A percentile compares a stretch with the other conserved stretches of the same genome.
Evolutionary conservation across 345 rosid genomes (phyloP).

Genomic region (Brassica cretica): DNA sequence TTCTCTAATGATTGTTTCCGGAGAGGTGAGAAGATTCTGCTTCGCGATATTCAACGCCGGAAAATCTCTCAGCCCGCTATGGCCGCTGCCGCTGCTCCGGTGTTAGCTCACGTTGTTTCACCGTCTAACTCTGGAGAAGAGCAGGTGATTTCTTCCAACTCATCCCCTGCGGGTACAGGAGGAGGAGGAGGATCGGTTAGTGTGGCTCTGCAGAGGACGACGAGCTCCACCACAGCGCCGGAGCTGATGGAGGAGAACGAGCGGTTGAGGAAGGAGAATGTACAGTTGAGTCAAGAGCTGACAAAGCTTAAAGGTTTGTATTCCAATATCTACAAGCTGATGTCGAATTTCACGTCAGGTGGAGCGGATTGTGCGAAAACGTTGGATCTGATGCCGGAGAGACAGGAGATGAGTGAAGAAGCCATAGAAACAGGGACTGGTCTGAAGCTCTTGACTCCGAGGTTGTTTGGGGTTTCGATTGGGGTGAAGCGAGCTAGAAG

Average conservation of each 20-base stretch:
- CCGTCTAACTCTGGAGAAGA: slow-evolving; percentile 82
- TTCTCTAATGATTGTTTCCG: slow-evolving; percentile 77
- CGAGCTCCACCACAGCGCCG: slow-evolving; percentile 68
- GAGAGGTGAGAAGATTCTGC: slow-evolving; percentile 73
- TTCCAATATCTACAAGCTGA: slow-evolving; percentile 58
- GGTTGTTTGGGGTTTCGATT: slow-evolving; percentile 82
- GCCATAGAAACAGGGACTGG: slow-evolving; percentile 30
- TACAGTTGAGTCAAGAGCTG: slow-evolving; percentile 65
- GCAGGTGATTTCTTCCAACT: slow-evolving; percentile 67
- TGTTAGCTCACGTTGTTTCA: slow-evolving; percentile 39
- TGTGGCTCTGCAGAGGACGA: slow-evolving; percentile 38
- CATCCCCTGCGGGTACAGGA: slow-evolving; percentile 51
- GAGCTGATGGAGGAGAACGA: slow-evolving; percentile 88
- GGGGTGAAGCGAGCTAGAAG: slow-evolving; percentile 70
- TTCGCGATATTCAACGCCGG: slow-evolving; percentile 85
- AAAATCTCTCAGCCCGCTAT: slow-evolving; percentile 53
- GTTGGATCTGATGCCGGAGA: slow-evolving; percentile 47
- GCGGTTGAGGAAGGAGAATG: slow-evolving; percentile 68
- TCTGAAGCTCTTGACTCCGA: slow-evolving; percentile 45
- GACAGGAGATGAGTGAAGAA: slow-evolving; percentile 37
- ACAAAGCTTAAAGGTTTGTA: slow-evolving; percentile 66
- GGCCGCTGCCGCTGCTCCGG: slow-evolving; percentile 25
- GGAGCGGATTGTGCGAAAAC: slow-evolving; percentile 42
- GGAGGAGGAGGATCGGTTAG: slow-evolving; percentile 9
- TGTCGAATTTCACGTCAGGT: slow-evolving; percentile 60